A percentile compares a stretch with the other conserved stretches of the same genome.
These are phyloP conservation scores for Amoebophrya sp. DNA, from an alignment of 169 alveolate genomes.

Conservation along the genomic window DNA sequence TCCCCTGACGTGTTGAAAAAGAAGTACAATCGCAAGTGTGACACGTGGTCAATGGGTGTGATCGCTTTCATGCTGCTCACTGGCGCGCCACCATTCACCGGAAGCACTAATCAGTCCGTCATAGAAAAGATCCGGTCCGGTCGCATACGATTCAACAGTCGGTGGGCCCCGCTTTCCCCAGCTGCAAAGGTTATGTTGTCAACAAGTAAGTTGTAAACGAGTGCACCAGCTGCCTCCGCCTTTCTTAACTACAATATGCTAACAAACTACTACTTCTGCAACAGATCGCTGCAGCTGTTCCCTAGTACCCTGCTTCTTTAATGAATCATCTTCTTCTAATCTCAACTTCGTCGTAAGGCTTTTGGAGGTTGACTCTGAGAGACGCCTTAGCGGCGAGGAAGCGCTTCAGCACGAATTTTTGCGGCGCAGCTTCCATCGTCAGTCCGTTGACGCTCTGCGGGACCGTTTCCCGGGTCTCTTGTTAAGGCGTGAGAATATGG, in stretches of 20 bases:
- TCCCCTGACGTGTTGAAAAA: constrained; percentile 85
- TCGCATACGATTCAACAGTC: neutral
- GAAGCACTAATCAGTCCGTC: constrained; percentile 21
- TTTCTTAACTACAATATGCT: too few relatives aligned
- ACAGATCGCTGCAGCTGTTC: too few relatives aligned
- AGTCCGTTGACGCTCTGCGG: neutral
- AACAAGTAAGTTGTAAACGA: too few relatives aligned
- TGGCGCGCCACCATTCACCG: constrained; percentile 75
- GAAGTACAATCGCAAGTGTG: constrained; percentile 82
- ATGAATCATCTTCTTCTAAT: too few relatives aligned
- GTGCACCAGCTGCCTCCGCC: too few relatives aligned
- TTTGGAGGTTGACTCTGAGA: constrained; percentile 40
- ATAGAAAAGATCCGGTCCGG: neutral
- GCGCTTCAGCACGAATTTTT: constrained; percentile 43
- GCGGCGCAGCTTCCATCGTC: constrained; percentile 30
- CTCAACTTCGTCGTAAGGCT: constrained; percentile 41
- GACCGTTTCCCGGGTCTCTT: neutral
- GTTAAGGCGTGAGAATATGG: too few relatives aligned
- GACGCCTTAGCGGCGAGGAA: constrained; percentile 39
- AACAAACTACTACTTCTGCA: too few relatives aligned
- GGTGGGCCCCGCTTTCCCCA: too few relatives aligned
- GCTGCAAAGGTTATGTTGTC: too few relatives aligned
- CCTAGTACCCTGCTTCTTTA: too few relatives aligned
- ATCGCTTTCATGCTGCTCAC: constrained; percentile 78
- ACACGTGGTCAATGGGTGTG: constrained; percentile 86